Conservation (phyloP, 1,139 yeast species). For the Chernovozyma sophiae-reginae region DNA sequence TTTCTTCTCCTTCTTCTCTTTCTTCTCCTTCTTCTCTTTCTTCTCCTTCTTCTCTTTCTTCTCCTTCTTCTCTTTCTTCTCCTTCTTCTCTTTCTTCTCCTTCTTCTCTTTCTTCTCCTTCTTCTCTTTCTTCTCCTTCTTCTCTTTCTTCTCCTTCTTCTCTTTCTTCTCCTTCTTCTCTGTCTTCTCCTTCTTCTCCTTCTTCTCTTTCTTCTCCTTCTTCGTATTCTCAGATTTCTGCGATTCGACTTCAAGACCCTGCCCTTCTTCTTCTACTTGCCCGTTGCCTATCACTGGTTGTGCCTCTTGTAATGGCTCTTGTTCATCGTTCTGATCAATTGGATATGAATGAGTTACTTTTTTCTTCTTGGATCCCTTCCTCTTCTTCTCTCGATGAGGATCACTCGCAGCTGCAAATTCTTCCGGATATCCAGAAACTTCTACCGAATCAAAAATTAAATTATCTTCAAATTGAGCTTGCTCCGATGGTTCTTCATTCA, state of each 20-base stretch:
- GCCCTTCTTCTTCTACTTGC: slow-evolving; percentile 3
- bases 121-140: slow-evolving; percentile 9
- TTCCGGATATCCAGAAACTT: slow-evolving; percentile 29
- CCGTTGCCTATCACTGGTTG: not conserved
- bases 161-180: slow-evolving; percentile 3
- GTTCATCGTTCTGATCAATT: not conserved
- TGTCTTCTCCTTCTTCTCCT: not conserved
- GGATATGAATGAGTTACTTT: not conserved
- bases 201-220: slow-evolving; percentile 11
- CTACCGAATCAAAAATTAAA: slow-evolving; percentile 37
- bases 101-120: slow-evolving; percentile 11
- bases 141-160: slow-evolving; percentile 8
- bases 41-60: not conserved
- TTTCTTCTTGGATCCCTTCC: not conserved
- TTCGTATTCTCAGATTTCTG: slow-evolving; percentile 9
- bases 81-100: not conserved
- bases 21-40: slow-evolving; percentile 4
- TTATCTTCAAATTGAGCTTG: slow-evolving; percentile 13
- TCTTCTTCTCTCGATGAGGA: slow-evolving; percentile 10
- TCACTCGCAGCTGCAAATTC: slow-evolving; percentile 3
- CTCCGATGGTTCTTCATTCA: slow-evolving; percentile 10
- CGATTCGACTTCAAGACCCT: slow-evolving; percentile 7
- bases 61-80: too few species aligned
- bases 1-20: slow-evolving; percentile 7
- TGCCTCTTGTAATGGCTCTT: slow-evolving; percentile 1